Conservation (phyloP, 805 yeast genomes). For the Brettanomyces anomalus region DNA sequence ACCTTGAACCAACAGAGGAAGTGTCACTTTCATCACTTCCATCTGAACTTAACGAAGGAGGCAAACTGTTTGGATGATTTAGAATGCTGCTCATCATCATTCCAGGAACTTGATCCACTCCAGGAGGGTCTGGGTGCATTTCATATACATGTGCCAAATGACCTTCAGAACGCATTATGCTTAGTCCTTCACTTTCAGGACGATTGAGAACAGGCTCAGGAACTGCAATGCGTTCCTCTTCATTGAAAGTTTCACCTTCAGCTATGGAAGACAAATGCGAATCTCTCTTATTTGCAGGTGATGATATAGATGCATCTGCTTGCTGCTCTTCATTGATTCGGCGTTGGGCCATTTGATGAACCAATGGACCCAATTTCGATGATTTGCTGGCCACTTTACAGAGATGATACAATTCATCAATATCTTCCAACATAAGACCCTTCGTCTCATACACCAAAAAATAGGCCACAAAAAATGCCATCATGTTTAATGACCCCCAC, state of each 20-base stretch:
- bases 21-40: conserved; percentile 20
- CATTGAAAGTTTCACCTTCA: too few species aligned
- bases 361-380: conserved; percentile 18
- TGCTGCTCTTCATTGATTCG: background rate
- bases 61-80: conserved; percentile 24
- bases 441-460: conserved; percentile 71
- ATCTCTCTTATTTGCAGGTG: background rate
- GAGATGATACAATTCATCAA: conserved; percentile 61
- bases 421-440: conserved; percentile 72
- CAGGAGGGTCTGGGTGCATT: too few species aligned
- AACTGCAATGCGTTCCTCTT: too few species aligned
- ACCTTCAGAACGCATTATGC: too few species aligned
- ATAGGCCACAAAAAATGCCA: conserved; percentile 53
- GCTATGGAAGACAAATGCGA: background rate
- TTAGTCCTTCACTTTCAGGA: too few species aligned
- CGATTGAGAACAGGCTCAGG: too few species aligned
- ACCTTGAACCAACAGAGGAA: background rate
- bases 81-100: conserved; percentile 22
- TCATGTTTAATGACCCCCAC: conserved; percentile 65
- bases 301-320: background rate
- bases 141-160: too few species aligned
- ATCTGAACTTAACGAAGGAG: conserved; percentile 30
- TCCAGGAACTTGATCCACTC: background rate
- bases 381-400: conserved; percentile 51
- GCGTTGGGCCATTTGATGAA: background rate